A percentile compares a stretch with the other conserved stretches of the same genome.
phyloP scores from a whole-genome alignment of 805 yeast species.

The Yamadazyma kitorensis region DNA sequence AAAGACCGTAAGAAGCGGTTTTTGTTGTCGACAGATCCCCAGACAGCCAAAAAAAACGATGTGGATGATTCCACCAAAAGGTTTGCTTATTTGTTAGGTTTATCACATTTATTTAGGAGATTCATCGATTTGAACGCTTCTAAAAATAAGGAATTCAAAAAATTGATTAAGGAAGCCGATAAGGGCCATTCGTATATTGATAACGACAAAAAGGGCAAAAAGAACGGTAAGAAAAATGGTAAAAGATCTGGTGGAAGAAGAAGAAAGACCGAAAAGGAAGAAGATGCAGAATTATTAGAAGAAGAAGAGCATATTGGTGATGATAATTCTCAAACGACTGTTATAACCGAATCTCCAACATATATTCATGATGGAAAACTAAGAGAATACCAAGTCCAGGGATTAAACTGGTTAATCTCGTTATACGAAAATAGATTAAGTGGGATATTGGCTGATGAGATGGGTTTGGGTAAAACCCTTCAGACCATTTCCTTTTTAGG shows the following conservation, averaged over 20 bases:
- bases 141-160: constrained; percentile 70
- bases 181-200: constrained; percentile 41
- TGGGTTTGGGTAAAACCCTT: constrained; percentile 96
- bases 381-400: constrained; percentile 92
- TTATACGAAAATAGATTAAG: constrained; percentile 83
- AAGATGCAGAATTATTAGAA: constrained; percentile 75
- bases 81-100: constrained; percentile 73
- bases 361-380: constrained; percentile 68
- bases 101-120: constrained; percentile 85
- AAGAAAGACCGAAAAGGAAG: constrained; percentile 74
- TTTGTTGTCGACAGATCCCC: constrained; percentile 53
- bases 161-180: constrained; percentile 56
- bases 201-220: constrained; percentile 16
- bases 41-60: constrained; percentile 48
- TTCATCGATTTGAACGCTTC: constrained; percentile 81
- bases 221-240: constrained; percentile 9
- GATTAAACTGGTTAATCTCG: constrained; percentile 91
- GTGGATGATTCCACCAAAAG: constrained; percentile 71
- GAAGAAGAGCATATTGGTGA: constrained; percentile 30
- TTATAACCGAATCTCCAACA: constrained; percentile 83
- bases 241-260: constrained; percentile 41
- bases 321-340: constrained; percentile 52
- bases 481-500: constrained; percentile 94
- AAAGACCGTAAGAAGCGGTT: constrained; percentile 43
- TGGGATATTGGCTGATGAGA: constrained; percentile 95